Base-by-base conservation (phyloP, 2,329 filamentous ascomycete genomes). In the Aaosphaeria arxii region DNA sequence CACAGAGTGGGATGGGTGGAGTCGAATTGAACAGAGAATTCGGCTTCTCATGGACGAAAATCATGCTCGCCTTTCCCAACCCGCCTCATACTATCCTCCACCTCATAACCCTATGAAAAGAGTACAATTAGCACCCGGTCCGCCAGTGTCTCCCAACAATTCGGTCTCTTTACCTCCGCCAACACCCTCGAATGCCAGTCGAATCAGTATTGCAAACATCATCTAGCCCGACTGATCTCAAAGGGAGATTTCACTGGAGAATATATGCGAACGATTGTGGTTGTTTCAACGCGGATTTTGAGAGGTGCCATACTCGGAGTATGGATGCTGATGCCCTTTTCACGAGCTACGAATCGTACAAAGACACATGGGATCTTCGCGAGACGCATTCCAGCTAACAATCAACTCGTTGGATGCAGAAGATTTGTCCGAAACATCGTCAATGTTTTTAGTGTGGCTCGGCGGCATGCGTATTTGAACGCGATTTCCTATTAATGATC, bases 1-100 rank as follows among this genome's bases (percentile, higher is more conserved):
- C 40, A 75, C 78, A 45, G 85, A 88, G 42, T 95, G 89, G 89
- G 84, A 85, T 44, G 89, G 88, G 2, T 96, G 91, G 91, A 82
- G 83, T 24, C 80, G 82, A 52, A 75, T 95, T 11, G 86, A 94
- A 59, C 76, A 78, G 46, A 76, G 82, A 24, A 74, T 88, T 4
- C 74, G 79, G 13, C 75, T 79, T 38, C 69, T 90, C 32, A 68
- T 76, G 54, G 77, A 69, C 7, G 74, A 79, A 46, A 71, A 74
- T 51, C 76, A 70, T 48, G 50, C 64, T 30, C 48, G 59, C 13
- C 57, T 47, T 45, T 57, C 51, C 44, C 67, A 52, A 40, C 66
- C 49, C 5, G 45, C 57, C 3, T 52, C 63, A 6, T 71, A 72
- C 45, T 71, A 71, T 43, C 61, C 63, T 11, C 55, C 67, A 17